A percentile compares a stretch with the other conserved stretches of the same genome.
phyloP scores from a whole-genome alignment of 768 basidiomycete genomes.

The Trametes elegans region DNA sequence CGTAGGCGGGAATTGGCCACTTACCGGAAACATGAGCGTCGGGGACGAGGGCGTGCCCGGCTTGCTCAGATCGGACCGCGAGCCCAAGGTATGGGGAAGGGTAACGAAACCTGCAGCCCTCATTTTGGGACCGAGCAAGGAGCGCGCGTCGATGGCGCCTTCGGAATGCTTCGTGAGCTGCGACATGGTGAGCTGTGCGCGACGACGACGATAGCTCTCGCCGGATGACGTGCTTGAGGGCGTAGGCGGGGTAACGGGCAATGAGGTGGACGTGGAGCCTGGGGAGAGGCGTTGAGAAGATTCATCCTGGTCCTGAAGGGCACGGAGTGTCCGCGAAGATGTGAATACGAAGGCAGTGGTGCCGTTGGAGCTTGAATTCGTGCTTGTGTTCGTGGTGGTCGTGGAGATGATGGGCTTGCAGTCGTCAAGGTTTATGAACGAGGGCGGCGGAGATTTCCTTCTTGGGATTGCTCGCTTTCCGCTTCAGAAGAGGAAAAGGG shows the following conservation, averaged over 20 bases:
- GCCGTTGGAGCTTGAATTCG: constrained; percentile 7
- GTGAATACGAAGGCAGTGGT: constrained; percentile 30
- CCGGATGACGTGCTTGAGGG: background rate
- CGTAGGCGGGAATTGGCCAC: constrained; percentile 19
- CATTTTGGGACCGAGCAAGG: constrained; percentile 29
- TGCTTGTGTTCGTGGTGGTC: constrained; percentile 20
- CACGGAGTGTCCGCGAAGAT: constrained; percentile 28
- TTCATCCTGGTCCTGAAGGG: constrained; percentile 17
- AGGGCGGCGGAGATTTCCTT: constrained; percentile 22
- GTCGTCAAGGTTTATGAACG: constrained; percentile 28
- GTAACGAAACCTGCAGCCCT: constrained; percentile 29
- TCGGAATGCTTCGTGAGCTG: constrained; percentile 27
- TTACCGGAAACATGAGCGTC: constrained; percentile 1
- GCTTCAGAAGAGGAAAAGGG: background rate
- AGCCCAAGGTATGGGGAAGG: constrained; percentile 20
- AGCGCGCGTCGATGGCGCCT: constrained; percentile 29
- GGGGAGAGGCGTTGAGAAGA: background rate
- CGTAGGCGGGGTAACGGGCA: constrained; percentile 11
- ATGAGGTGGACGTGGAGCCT: background rate
- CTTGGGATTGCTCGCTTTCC: background rate
- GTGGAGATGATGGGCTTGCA: constrained; percentile 22
- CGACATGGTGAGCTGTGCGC: constrained; percentile 18
- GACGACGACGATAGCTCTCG: background rate
- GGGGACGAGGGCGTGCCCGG: background rate
- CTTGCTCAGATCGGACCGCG: constrained; percentile 1